Percentiles rank a stretch among this genome's conserved stretches.
Conservation (phyloP, 768 basidiomycete species). For the Termitomyces sp. region DNA sequence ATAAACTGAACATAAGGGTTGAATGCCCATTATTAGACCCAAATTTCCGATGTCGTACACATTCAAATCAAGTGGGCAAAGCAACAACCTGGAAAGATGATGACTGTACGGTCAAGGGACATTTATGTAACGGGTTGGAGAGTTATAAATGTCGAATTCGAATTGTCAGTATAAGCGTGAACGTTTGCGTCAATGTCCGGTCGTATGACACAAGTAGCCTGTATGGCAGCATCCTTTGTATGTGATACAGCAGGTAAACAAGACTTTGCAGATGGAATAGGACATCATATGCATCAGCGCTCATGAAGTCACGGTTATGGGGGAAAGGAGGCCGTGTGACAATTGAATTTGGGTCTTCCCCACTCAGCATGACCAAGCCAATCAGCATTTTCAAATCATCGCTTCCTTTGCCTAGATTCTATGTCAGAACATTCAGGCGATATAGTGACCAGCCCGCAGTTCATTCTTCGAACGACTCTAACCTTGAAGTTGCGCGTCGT, state of each 20-base stretch:
- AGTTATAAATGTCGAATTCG: not conserved
- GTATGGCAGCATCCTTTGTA: not conserved
- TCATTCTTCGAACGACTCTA: conserved; percentile 15
- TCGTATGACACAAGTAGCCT: not conserved
- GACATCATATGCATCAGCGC: too few species aligned
- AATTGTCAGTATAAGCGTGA: not conserved
- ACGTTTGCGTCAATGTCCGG: not conserved
- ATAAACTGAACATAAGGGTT: not conserved
- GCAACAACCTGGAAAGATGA: not conserved
- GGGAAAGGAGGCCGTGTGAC: not conserved
- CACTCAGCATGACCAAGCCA: conserved; percentile 11
- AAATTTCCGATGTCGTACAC: not conserved
- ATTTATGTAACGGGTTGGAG: not conserved
- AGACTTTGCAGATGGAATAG: not conserved
- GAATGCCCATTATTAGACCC: not conserved
- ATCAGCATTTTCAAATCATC: conserved; percentile 2
- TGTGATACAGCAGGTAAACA: not conserved
- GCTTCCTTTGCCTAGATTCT: not conserved
- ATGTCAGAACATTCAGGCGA: not conserved
- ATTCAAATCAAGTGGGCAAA: not conserved
- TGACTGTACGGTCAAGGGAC: not conserved
- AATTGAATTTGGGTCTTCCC: not conserved
- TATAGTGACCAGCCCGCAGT: conserved; percentile 2
- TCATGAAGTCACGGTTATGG: too few species aligned
- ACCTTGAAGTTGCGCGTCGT: conserved; percentile 35